Conservation (phyloP, 2,329 filamentous ascomycete genomes). For the Grosmannia huntii region DNA sequence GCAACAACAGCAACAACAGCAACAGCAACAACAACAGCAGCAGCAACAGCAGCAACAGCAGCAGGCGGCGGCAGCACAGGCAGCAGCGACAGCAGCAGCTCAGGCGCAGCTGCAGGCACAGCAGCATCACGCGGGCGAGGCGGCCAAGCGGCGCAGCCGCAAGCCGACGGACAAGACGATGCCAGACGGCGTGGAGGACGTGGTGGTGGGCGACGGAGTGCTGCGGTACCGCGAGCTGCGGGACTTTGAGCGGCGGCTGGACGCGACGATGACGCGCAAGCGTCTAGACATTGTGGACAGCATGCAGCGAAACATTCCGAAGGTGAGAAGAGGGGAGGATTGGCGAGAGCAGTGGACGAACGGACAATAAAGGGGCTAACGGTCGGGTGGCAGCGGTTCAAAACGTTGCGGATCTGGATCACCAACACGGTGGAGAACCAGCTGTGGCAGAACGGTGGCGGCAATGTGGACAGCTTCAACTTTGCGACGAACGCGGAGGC, state of each 20-base stretch:
- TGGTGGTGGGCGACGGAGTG: conserved; percentile 69
- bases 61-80: conserved; percentile 28
- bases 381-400: conserved; percentile 44
- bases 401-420: conserved; percentile 85
- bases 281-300: conserved; percentile 80
- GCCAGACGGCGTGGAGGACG: conserved; percentile 76
- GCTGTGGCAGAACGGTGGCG: conserved; percentile 67
- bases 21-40: conserved; percentile 21
- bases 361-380: conserved; percentile 6
- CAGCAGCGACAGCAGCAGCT: conserved; percentile 40
- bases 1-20: neutral
- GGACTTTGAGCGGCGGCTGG: conserved; percentile 76
- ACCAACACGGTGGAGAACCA: conserved; percentile 92
- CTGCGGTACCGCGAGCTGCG: conserved; percentile 72
- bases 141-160: conserved; percentile 66
- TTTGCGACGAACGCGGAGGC: conserved; percentile 66
- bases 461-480: conserved; percentile 66
- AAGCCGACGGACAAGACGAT: conserved; percentile 94
- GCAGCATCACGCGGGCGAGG: conserved; percentile 44
- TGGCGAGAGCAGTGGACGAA: neutral
- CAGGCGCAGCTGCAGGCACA: conserved; percentile 37
- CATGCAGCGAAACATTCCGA: conserved; percentile 45
- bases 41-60: conserved; percentile 20
- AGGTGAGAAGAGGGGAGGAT: conserved; percentile 30
- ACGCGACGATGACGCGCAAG: conserved; percentile 91